Evolutionary conservation across 179 eudicot genomes (phyloP).

Genomic region (Monotropa hypopitys): DNA sequence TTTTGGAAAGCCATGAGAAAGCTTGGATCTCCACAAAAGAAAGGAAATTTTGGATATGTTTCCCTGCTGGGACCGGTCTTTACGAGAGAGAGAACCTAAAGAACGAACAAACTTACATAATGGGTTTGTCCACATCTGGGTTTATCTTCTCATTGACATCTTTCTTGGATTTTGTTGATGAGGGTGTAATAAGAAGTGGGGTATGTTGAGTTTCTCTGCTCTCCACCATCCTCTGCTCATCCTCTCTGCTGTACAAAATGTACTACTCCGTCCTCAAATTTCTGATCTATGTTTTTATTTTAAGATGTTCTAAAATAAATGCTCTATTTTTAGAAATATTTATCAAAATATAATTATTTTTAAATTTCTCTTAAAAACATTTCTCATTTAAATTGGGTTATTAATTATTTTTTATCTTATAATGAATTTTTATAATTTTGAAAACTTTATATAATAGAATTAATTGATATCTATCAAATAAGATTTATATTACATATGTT

Average conservation of each 20-base stretch:
- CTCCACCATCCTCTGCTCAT: constrained; percentile 1
- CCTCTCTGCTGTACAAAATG: not conserved
- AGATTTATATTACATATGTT: too few relatives aligned
- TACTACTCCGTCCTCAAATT: not conserved
- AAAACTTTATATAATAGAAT: too few relatives aligned
- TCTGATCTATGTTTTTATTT: not conserved
- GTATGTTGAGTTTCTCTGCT: constrained; percentile 15
- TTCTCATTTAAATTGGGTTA: too few relatives aligned
- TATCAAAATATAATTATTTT: not conserved
- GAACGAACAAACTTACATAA: constrained; percentile 17
- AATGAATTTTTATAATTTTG: too few relatives aligned
- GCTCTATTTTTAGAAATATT: too few relatives aligned
- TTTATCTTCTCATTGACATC: constrained; percentile 9
- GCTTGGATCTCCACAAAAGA: constrained; percentile 12
- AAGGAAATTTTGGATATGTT: constrained; percentile 20
- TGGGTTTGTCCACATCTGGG: constrained; percentile 15
- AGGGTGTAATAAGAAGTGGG: constrained; percentile 1
- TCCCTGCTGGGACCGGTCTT: constrained; percentile 21
- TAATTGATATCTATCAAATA: too few relatives aligned
- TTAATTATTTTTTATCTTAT: too few relatives aligned
- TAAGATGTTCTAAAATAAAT: too few relatives aligned
- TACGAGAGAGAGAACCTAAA: constrained; percentile 5
- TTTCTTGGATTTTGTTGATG: not conserved
- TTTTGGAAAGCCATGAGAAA: constrained; percentile 15
- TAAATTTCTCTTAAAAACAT: too few relatives aligned